A percentile compares a stretch with the other conserved stretches of the same genome.
phyloP scores from a whole-genome alignment of 257 asterid species.

The Prunella vulgaris region DNA sequence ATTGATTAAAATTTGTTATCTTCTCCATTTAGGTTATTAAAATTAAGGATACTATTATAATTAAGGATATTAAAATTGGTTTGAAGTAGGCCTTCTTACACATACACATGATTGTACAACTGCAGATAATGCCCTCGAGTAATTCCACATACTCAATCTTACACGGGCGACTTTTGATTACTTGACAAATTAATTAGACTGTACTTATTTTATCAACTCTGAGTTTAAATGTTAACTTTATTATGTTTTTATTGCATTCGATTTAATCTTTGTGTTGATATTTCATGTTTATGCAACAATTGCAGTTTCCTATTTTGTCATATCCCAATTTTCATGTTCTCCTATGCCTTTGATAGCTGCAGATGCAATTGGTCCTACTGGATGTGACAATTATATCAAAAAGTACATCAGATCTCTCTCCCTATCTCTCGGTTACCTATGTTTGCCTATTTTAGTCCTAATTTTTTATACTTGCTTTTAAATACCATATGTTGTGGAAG shows the following conservation, averaged over 20 bases:
- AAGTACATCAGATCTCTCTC: conserved; percentile 33
- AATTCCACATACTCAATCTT: too few species aligned
- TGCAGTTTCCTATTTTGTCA: background rate
- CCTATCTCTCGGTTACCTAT: background rate
- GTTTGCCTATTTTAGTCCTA: background rate
- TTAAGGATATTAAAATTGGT: too few species aligned
- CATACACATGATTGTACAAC: too few species aligned
- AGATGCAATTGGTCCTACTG: conserved; percentile 60
- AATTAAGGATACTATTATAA: conserved; percentile 74
- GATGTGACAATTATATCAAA: conserved; percentile 70
- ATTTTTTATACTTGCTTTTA: background rate
- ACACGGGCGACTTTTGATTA: conserved; percentile 3
- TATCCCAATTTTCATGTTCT: background rate
- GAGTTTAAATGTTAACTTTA: conserved; percentile 1
- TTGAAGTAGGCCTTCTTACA: too few species aligned
- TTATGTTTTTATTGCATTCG: background rate
- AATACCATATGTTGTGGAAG: background rate
- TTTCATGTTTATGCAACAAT: background rate
- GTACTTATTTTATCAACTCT: conserved; percentile 6
- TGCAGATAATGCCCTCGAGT: too few species aligned
- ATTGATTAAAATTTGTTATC: background rate
- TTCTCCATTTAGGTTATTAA: conserved; percentile 47
- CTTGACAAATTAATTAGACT: conserved; percentile 4
- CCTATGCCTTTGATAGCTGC: conserved; percentile 30
- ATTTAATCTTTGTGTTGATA: background rate